Evolutionary conservation across 176 grass and related monocot genomes (phyloP), one percentile per base, ranked within the genome.

Genomic region (Cymbopogon citratus): DNA sequence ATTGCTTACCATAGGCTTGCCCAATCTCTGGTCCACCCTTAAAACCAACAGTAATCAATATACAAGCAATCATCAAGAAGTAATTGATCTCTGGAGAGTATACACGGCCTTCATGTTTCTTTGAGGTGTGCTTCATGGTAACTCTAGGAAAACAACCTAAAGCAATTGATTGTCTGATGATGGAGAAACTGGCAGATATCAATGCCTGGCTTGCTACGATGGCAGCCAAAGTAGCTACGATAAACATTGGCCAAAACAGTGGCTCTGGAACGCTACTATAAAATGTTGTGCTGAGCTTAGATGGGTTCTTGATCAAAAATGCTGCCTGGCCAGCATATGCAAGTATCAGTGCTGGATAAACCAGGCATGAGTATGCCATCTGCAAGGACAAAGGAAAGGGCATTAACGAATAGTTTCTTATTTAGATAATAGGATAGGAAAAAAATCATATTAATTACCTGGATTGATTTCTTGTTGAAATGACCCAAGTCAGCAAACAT

Each of bases 401-500:
- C 0, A 21, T 74, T 66, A 60, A 44, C 1, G 43, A 80, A 28
- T 62, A 5, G 4, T 40, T 48, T 64, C 3, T 51, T 41, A 2
- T 64, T 26, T 2, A 52, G 21, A 61, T 18, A 67, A 11, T 49
- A 39, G 46, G 46, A 72, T 57, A 66, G 33, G 2, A 24, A 62
- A 71, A 63, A 23, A 39, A 33, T 7, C 15, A 49, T 77, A 51
- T 59, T 80, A 52, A 25, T 59, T 87, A 92, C 93, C 87, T 92
- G 93, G 80, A 95, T 90, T 76, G 79, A 91, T 52, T 39, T 63
- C 80, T 92, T 96, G 88, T 85, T 91, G 83, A 96, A 96, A 85
- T 91, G 93, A 66, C 93, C 93, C 74, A 96, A 75, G 60, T 96
- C 93, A 83, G 93, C 93, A 68, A 96, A 96, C 93, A 96, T 91